Evolutionary conservation across 805 yeast species (phyloP).

Genomic region (Suhomyces emberorum): DNA sequence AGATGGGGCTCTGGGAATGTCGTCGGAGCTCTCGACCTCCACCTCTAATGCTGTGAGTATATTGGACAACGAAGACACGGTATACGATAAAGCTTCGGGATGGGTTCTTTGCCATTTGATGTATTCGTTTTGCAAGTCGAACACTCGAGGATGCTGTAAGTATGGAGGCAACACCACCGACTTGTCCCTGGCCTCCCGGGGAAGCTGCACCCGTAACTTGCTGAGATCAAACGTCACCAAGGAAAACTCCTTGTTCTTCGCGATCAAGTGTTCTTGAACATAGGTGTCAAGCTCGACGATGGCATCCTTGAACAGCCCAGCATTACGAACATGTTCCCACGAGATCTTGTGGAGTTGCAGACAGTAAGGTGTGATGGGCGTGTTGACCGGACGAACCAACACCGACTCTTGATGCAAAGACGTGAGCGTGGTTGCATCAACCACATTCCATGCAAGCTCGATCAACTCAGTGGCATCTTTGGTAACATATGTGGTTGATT

Average conservation of each 20-base stretch:
- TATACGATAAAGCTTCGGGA: constrained; percentile 46
- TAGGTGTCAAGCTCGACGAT: constrained; percentile 50
- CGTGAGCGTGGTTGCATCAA: constrained; percentile 52
- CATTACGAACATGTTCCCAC: constrained; percentile 59
- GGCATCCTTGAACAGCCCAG: constrained; percentile 63
- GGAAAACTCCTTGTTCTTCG: constrained; percentile 49
- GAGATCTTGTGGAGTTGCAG: constrained; percentile 50
- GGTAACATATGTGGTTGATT: constrained; percentile 52
- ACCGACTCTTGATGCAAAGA: constrained; percentile 42
- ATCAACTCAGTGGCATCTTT: constrained; percentile 68
- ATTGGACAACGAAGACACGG: constrained; percentile 34
- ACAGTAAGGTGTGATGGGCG: constrained; percentile 62
- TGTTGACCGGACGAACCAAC: constrained; percentile 57
- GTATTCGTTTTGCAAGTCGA: constrained; percentile 74
- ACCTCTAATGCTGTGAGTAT: constrained; percentile 49
- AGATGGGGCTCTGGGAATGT: constrained; percentile 1
- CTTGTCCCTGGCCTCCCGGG: constrained; percentile 79
- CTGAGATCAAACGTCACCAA: constrained; percentile 66
- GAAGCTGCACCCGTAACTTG: constrained; percentile 73
- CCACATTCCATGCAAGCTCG: constrained; percentile 63
- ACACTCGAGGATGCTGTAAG: constrained; percentile 70
- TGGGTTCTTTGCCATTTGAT: constrained; percentile 62
- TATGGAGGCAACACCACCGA: constrained; percentile 68
- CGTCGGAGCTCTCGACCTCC: constrained; percentile 18
- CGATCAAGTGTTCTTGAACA: constrained; percentile 42